Evolutionary conservation across 78 protist genomes (phyloP).

Genomic region (Planoprotostelium fungivorum): DNA sequence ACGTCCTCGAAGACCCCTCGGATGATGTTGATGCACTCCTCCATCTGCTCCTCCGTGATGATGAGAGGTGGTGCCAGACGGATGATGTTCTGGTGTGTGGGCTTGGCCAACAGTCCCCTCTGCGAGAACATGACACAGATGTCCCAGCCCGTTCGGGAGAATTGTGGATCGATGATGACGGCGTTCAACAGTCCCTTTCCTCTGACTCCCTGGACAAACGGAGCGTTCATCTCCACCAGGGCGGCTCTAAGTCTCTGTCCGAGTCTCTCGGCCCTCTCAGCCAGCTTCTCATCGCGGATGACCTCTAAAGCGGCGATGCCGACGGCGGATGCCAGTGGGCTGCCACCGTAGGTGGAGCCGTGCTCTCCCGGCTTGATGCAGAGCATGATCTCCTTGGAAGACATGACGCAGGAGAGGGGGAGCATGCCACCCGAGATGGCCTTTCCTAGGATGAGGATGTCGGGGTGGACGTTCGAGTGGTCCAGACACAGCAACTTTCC

Average conservation of each 20-base stretch:
- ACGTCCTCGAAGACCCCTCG: slow-evolving; percentile 17
- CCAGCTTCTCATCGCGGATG: slow-evolving; percentile 85
- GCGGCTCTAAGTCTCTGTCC: slow-evolving; percentile 26
- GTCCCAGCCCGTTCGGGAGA: slow-evolving; percentile 70
- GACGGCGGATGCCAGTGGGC: slow-evolving; percentile 90
- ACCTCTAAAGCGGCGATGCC: slow-evolving; percentile 92
- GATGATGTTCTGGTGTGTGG: slow-evolving; percentile 93
- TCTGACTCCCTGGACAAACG: slow-evolving; percentile 50
- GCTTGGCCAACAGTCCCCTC: slow-evolving; percentile 92
- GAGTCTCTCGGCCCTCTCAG: slow-evolving; percentile 41
- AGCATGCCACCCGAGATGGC: slow-evolving; percentile 91
- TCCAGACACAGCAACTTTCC: slow-evolving; percentile 67
- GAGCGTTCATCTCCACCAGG: slow-evolving; percentile 23
- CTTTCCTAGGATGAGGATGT: slow-evolving; percentile 90
- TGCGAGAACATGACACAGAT: slow-evolving; percentile 73
- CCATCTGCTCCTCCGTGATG: slow-evolving; percentile 69
- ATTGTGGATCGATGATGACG: slow-evolving; percentile 64
- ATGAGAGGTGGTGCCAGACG: slow-evolving; percentile 95
- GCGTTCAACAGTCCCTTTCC: slow-evolving; percentile 85
- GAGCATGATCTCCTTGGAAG: slow-evolving; percentile 71
- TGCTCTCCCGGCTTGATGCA: slow-evolving; percentile 91
- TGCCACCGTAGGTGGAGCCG: slow-evolving; percentile 97
- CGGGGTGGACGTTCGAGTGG: slow-evolving; percentile 77
- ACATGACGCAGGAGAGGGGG: slow-evolving; percentile 87
- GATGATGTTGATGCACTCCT: slow-evolving; percentile 62